Base-by-base conservation (phyloP, 331 rosid genomes). In the Stylosanthes scabra region DNA sequence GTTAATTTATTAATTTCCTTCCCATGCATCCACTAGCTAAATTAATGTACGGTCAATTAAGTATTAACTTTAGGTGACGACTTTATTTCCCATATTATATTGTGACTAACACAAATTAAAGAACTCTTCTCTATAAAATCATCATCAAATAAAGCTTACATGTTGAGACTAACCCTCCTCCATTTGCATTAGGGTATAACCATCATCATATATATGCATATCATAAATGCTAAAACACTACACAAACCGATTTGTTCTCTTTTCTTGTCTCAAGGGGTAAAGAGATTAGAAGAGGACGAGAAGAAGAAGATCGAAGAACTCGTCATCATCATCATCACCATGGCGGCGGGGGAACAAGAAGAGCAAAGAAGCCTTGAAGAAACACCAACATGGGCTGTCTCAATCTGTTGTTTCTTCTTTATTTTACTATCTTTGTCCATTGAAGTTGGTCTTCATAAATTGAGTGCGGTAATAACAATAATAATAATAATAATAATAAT, bases 371-470 rank as follows among this genome's bases (percentile, higher is more conserved):
- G 86, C 34, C 88, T 89, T 47, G 87, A 89, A 81, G 80, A 79
- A 2, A 83, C 95, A 0, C 81, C 91, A 52, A 89, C 91, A 68
- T 89, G 95, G 91, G 90, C 91, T 57, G 83, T 89, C 7, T 71
- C 95, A 12, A 41, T 77, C 2, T 65, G 78, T 63, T 79, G 83
- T 45, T 77, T 85, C 78, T 54, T 81, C 66, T 37, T 89, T 67
- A 70, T 89, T 65, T 0, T 74, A 6, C 16, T 80, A 25, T 78
- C 91, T 71, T 85, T 81, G 50, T 2, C 68, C 84, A 85, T 89
- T 66, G 95, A 89, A 1, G 76, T 15, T 2, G 55, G 76, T 65
- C 77, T 89, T 58, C 88, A 87, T 69, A 80, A 58, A 63, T 78
- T 89, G 8, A 11, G 84, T 5, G 45, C 66, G 90, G 91, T 86